Evolutionary conservation across 805 yeast genomes (phyloP).

Genomic region (Metahyphopichia silvanorum): DNA sequence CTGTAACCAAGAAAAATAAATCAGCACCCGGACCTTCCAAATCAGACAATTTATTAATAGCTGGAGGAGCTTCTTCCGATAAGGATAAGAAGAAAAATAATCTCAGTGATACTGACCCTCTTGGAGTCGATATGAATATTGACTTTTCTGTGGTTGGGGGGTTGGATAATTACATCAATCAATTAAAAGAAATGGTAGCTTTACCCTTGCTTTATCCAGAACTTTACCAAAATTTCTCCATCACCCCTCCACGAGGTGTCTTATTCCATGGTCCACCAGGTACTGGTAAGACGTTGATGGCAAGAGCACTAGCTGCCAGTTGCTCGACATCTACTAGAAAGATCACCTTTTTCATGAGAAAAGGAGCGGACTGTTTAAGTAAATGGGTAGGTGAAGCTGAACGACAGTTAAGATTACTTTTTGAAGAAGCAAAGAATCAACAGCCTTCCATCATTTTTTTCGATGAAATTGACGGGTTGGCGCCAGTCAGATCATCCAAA

Average conservation of each 20-base stretch:
- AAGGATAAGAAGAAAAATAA: slow-evolving; percentile 51
- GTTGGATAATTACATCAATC: slow-evolving; percentile 82
- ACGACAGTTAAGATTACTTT: slow-evolving; percentile 81
- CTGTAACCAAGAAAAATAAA: slow-evolving; percentile 27
- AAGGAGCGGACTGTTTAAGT: slow-evolving; percentile 95
- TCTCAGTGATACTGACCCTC: slow-evolving; percentile 87
- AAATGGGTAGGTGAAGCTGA: slow-evolving; percentile 99
- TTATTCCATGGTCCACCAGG: slow-evolving; percentile 99
- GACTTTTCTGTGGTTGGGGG: slow-evolving; percentile 90
- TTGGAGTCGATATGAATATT: slow-evolving; percentile 84
- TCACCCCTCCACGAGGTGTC: slow-evolving; percentile 97
- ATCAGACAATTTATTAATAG: slow-evolving; percentile 28
- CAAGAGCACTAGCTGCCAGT: slow-evolving; percentile 93
- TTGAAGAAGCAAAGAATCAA: slow-evolving; percentile 93
- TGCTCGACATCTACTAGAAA: slow-evolving; percentile 82
- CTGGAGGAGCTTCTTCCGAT: slow-evolving; percentile 27
- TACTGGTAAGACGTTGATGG: slow-evolving; percentile 97
- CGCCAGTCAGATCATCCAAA: slow-evolving; percentile 95
- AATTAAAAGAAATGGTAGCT: slow-evolving; percentile 95
- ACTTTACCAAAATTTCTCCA: slow-evolving; percentile 80
- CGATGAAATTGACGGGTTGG: slow-evolving; percentile 97
- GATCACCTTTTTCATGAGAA: slow-evolving; percentile 95
- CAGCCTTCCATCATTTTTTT: slow-evolving; percentile 96
- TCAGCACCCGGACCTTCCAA: slow-evolving; percentile 8
- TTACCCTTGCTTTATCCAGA: slow-evolving; percentile 92